Percentiles rank a stretch among this genome's conserved stretches.
Conservation (phyloP, 768 basidiomycete genomes). For the Sarcomyxa edulis region DNA sequence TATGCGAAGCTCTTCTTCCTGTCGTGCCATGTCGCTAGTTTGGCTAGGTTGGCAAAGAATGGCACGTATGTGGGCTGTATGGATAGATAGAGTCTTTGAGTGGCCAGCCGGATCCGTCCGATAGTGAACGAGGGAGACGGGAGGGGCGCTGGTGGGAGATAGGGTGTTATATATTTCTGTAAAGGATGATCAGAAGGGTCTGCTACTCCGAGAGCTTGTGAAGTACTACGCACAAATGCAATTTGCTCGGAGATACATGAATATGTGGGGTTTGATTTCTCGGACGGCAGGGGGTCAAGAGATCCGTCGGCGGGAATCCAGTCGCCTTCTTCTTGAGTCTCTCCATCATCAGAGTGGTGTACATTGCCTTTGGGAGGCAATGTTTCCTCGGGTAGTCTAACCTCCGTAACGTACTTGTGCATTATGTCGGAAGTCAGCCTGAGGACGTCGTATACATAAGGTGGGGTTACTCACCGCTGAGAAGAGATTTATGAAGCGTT, state of each 20-base stretch:
- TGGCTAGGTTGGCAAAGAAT: conserved; percentile 30
- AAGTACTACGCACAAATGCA: conserved; percentile 16
- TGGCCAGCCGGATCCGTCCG: conserved; percentile 43
- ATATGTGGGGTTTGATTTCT: conserved; percentile 4
- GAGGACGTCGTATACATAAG: too few species aligned
- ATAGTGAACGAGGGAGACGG: conserved; percentile 46
- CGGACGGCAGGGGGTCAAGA: background rate
- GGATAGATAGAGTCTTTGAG: conserved; percentile 52
- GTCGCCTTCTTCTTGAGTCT: background rate
- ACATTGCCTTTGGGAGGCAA: too few species aligned
- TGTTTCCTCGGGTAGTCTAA: too few species aligned
- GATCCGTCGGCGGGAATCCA: background rate
- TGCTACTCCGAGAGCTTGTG: conserved; percentile 2
- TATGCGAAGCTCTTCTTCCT: conserved; percentile 36
- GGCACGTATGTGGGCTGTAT: conserved; percentile 43
- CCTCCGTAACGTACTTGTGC: too few species aligned
- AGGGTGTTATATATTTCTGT: conserved; percentile 38
- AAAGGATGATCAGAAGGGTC: background rate
- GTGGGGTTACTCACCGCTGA: conserved; percentile 39
- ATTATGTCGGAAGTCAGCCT: too few species aligned
- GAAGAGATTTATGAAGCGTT: conserved; percentile 56
- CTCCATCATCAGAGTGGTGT: too few species aligned
- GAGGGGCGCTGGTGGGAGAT: conserved; percentile 36
- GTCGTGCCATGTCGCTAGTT: conserved; percentile 55
- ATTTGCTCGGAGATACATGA: conserved; percentile 19